Percentiles rank a stretch among this genome's conserved stretches.
These are phyloP conservation scores for Hydnomerulius pinastri DNA, from an alignment of 768 basidiomycete species.

Conservation along the genomic window DNA sequence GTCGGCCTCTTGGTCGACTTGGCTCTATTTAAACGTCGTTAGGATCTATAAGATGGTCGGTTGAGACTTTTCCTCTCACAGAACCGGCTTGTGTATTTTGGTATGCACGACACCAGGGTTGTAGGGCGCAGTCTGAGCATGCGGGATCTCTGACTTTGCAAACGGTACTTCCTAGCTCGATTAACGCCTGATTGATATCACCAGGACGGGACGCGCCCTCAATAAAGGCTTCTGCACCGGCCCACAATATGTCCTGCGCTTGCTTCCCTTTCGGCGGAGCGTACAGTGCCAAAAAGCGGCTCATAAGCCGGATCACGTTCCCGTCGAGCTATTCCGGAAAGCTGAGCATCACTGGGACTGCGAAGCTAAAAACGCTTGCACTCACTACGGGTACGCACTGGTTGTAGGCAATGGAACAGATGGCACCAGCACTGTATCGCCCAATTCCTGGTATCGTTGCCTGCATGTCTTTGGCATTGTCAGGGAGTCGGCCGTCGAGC, in stretches of 20 bases:
- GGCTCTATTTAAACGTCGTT: not conserved
- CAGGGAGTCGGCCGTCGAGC: conserved; percentile 70
- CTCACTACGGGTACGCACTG: conserved; percentile 82
- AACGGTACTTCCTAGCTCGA: conserved; percentile 92
- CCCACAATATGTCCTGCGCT: conserved; percentile 83
- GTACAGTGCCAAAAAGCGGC: conserved; percentile 80
- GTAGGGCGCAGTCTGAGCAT: conserved; percentile 75
- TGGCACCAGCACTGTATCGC: conserved; percentile 84
- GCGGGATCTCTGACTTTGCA: conserved; percentile 84
- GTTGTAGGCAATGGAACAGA: conserved; percentile 87
- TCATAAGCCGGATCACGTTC: conserved; percentile 84
- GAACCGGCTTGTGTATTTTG: conserved; percentile 10
- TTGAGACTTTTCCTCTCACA: conserved; percentile 7
- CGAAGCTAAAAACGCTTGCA: conserved; percentile 11
- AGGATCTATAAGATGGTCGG: not conserved
- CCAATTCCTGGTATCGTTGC: conserved; percentile 85
- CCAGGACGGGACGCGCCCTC: conserved; percentile 58
- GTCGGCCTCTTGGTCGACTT: conserved; percentile 40
- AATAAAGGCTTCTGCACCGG: conserved; percentile 71
- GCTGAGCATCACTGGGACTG: not conserved
- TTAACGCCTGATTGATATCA: conserved; percentile 90
- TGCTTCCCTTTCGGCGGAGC: conserved; percentile 78
- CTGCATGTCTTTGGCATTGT: conserved; percentile 80
- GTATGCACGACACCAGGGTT: conserved; percentile 68
- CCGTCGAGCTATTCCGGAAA: conserved; percentile 69